Percentiles rank a stretch among this genome's conserved stretches.
These are phyloP conservation scores for Scenedesmus sp. DNA, from an alignment of 163 green algal species.

Conservation along the genomic window DNA sequence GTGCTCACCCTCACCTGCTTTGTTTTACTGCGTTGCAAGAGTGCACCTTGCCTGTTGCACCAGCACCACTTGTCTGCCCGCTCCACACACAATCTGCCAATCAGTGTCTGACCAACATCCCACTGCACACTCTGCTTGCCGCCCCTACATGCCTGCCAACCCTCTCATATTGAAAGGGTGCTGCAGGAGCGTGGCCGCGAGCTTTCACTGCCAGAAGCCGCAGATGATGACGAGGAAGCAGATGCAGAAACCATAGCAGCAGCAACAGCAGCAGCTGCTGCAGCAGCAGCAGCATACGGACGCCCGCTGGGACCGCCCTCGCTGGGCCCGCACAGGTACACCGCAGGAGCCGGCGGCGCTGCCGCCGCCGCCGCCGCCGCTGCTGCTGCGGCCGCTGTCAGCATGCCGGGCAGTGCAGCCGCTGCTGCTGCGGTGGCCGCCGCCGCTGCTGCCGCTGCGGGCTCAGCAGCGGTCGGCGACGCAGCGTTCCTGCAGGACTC, in stretches of 20 bases:
- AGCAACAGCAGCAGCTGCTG: constrained; percentile 36
- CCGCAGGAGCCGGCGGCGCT: neutral
- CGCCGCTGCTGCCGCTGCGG: neutral
- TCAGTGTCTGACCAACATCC: too few species aligned
- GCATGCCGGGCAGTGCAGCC: neutral
- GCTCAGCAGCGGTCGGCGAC: neutral
- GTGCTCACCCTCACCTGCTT: neutral
- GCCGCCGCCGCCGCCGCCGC: neutral
- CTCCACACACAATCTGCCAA: neutral
- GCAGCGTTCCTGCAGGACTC: neutral
- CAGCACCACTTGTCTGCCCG: too few species aligned
- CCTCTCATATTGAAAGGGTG: constrained; percentile 56
- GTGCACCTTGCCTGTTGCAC: too few species aligned
- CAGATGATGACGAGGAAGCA: constrained; percentile 64
- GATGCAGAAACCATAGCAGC: constrained; percentile 27
- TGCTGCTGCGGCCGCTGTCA: neutral
- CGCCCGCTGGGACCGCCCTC: constrained; percentile 1
- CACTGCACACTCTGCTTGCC: neutral
- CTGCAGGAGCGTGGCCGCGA: constrained; percentile 64
- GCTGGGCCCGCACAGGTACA: neutral
- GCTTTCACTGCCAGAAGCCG: constrained; percentile 60
- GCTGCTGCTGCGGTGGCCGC: neutral
- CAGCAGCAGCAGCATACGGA: neutral
- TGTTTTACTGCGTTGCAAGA: too few species aligned
- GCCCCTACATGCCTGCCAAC: neutral